Evolutionary conservation across 371 early-diverging fungal species (phyloP).

Genomic region (Furculomyces boomerangus): DNA sequence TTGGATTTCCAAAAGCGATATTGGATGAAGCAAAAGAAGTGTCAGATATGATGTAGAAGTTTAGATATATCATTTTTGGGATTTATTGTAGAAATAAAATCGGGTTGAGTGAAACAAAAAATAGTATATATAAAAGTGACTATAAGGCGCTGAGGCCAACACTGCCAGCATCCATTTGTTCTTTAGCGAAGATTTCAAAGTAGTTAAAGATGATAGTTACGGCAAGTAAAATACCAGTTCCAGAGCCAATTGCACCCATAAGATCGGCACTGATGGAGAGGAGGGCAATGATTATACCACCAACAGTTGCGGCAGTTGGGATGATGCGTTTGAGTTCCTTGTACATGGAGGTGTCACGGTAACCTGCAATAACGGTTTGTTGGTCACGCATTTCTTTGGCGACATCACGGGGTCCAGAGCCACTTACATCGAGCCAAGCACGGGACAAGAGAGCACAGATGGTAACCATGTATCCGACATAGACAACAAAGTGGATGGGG

Average conservation of each 20-base stretch:
- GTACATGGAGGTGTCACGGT: conserved; percentile 91
- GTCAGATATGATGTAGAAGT: conserved; percentile 5
- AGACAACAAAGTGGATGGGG: conserved; percentile 92
- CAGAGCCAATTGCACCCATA: conserved; percentile 91
- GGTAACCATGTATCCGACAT: conserved; percentile 78
- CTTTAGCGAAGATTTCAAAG: conserved; percentile 96
- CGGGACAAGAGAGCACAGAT: conserved; percentile 94
- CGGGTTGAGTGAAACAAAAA: neutral
- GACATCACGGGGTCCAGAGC: conserved; percentile 94
- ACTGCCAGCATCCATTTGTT: conserved; percentile 62
- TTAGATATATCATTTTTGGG: neutral
- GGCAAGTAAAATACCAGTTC: conserved; percentile 97
- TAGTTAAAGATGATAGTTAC: conserved; percentile 99
- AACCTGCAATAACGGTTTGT: conserved; percentile 91
- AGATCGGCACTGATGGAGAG: conserved; percentile 92
- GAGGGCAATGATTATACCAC: conserved; percentile 92
- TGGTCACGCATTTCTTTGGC: conserved; percentile 96
- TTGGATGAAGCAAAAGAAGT: conserved; percentile 12
- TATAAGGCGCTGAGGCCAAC: conserved; percentile 1
- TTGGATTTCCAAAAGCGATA: conserved; percentile 11
- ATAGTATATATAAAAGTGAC: neutral
- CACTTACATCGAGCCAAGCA: conserved; percentile 97
- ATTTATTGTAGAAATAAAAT: neutral
- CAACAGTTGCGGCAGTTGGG: conserved; percentile 88
- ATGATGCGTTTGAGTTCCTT: conserved; percentile 97